These are phyloP conservation scores for Mycena citricolor DNA, from an alignment of 1,284 basidiomycete genomes.

Conservation along the genomic window DNA sequence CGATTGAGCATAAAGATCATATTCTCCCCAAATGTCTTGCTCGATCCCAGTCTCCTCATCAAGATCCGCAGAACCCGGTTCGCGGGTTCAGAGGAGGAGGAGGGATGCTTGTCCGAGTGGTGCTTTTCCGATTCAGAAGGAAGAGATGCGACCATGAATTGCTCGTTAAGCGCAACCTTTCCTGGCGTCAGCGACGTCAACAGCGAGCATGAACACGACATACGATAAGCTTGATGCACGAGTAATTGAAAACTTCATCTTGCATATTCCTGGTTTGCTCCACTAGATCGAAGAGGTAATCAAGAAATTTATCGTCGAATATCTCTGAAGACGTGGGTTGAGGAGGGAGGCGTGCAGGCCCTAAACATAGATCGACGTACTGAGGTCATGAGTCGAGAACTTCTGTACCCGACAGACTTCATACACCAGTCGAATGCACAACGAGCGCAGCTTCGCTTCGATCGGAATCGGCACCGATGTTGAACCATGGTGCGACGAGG, in stretches of 20 bases:
- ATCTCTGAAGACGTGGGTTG: constrained; percentile 47
- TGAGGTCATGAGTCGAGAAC: constrained; percentile 69
- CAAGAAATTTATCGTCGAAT: constrained; percentile 85
- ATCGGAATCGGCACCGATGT: constrained; percentile 52
- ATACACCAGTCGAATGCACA: constrained; percentile 79
- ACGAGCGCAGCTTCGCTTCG: constrained; percentile 73
- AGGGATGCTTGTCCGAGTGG: constrained; percentile 10
- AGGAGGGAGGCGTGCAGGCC: constrained; percentile 7
- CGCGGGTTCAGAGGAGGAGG: constrained; percentile 35
- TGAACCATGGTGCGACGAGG: constrained; percentile 35
- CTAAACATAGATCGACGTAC: constrained; percentile 46
- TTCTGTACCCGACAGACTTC: constrained; percentile 91
- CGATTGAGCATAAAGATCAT: constrained; percentile 99
- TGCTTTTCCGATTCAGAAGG: constrained; percentile 9
- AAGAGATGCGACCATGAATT: constrained; percentile 87
- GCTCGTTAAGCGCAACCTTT: constrained; percentile 92
- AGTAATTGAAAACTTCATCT: constrained; percentile 93
- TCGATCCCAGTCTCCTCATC: constrained; percentile 78
- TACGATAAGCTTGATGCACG: constrained; percentile 90
- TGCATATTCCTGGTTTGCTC: constrained; percentile 87
- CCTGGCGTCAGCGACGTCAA: constrained; percentile 1
- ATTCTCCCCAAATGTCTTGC: constrained; percentile 96
- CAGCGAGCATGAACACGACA: constrained; percentile 31
- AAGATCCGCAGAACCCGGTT: constrained; percentile 87
- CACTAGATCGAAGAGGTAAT: constrained; percentile 90